phyloP scores from a whole-genome alignment of 768 basidiomycete genomes.

The Glaciozyma martinii region DNA sequence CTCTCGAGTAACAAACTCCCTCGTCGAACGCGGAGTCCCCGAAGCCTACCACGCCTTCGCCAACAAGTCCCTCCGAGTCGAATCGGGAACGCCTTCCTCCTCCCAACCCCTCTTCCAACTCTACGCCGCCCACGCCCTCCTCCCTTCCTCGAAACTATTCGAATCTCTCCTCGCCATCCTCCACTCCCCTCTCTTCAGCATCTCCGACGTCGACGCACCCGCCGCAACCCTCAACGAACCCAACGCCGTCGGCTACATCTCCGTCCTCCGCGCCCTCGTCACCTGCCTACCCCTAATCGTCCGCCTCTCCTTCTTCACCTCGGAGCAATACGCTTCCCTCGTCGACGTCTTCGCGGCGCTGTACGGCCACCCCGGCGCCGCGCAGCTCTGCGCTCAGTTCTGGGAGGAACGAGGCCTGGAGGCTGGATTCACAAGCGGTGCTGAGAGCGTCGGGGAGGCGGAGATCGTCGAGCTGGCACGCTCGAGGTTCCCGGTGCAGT shows the following conservation, averaged over 20 bases:
- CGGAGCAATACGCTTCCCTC: constrained; percentile 56
- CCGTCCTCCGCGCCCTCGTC: constrained; percentile 32
- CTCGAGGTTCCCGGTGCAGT: constrained; percentile 72
- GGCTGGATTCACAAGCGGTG: background rate
- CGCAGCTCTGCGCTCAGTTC: constrained; percentile 62
- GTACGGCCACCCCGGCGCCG: constrained; percentile 55
- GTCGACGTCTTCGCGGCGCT: constrained; percentile 70
- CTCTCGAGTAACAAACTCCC: constrained; percentile 46
- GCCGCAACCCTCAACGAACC: constrained; percentile 9
- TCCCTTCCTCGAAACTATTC: constrained; percentile 22
- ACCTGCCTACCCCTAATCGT: constrained; percentile 26
- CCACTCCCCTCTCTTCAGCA: constrained; percentile 17
- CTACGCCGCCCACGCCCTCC: constrained; percentile 28
- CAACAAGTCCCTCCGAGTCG: constrained; percentile 19
- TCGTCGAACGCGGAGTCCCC: constrained; percentile 31
- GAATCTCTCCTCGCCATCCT: constrained; percentile 13
- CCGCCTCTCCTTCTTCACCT: constrained; percentile 21
- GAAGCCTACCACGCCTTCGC: constrained; percentile 33
- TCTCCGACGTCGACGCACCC: background rate
- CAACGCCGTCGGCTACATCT: constrained; percentile 36
- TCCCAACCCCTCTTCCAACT: constrained; percentile 24
- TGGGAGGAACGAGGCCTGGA: constrained; percentile 56
- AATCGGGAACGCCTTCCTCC: background rate
- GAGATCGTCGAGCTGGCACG: constrained; percentile 75
- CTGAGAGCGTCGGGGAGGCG: constrained; percentile 47